A percentile compares a stretch with the other conserved stretches of the same genome.
These are phyloP conservation scores for Afroboletus lepidellus DNA, from an alignment of 1,284 basidiomycete genomes.

Conservation along the genomic window DNA sequence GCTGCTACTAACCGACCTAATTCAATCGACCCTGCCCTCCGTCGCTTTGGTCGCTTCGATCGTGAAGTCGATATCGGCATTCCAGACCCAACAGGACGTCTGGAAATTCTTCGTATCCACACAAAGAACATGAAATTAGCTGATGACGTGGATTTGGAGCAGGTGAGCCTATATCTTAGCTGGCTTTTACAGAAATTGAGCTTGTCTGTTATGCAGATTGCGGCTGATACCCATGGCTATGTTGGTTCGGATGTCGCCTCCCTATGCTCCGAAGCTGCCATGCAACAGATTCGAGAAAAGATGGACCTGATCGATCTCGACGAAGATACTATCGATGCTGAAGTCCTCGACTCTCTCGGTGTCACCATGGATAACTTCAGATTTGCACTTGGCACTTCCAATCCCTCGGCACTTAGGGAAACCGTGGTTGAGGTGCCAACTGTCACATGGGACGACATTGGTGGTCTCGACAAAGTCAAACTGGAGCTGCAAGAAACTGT, in stretches of 20 bases:
- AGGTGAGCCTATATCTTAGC: constrained; percentile 47
- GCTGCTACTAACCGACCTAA: constrained; percentile 98
- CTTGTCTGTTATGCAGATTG: constrained; percentile 58
- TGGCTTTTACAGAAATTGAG: constrained; percentile 10
- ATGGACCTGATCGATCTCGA: constrained; percentile 87
- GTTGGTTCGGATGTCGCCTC: constrained; percentile 98
- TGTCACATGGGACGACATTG: constrained; percentile 97
- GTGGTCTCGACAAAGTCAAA: constrained; percentile 99
- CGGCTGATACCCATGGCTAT: constrained; percentile 98
- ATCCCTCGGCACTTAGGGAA: constrained; percentile 85
- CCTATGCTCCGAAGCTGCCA: constrained; percentile 87
- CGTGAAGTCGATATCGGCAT: constrained; percentile 99
- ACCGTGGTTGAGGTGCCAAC: constrained; percentile 91
- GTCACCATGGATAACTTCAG: constrained; percentile 94
- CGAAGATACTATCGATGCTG: constrained; percentile 86
- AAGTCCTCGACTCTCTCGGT: constrained; percentile 84
- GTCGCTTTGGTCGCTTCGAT: constrained; percentile 98
- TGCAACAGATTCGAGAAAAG: constrained; percentile 92
- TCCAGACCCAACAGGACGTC: constrained; percentile 96
- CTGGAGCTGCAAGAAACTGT: constrained; percentile 99
- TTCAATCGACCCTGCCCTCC: constrained; percentile 97
- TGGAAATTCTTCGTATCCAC: constrained; percentile 98
- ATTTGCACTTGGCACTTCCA: constrained; percentile 81
- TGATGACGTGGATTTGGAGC: constrained; percentile 98
- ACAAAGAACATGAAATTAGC: constrained; percentile 99